phyloP scores from a whole-genome alignment of 1,139 yeast genomes.

The Geotrichum siamense region DNA sequence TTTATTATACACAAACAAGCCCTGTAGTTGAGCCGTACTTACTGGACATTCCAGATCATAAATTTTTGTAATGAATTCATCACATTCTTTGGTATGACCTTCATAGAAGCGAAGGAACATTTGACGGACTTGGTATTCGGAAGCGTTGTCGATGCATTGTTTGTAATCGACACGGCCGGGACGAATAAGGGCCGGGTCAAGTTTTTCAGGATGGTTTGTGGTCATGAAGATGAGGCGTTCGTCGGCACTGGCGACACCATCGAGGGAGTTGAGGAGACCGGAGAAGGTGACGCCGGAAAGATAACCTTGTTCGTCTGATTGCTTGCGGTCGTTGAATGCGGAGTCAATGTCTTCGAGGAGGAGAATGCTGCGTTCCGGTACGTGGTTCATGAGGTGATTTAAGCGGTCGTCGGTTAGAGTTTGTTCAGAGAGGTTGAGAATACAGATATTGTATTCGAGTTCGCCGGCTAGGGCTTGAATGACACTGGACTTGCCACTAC shows the following conservation, averaged over 20 bases:
- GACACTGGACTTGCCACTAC: conserved; percentile 92
- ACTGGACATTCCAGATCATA: conserved; percentile 49
- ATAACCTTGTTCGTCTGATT: conserved; percentile 60
- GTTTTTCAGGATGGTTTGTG: conserved; percentile 88
- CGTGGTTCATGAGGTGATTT: conserved; percentile 91
- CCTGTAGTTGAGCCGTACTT: conserved; percentile 93
- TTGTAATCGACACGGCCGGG: conserved; percentile 94
- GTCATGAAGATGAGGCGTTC: conserved; percentile 97
- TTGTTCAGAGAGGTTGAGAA: conserved; percentile 80
- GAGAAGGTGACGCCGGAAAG: conserved; percentile 88
- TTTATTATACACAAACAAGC: conserved; percentile 88
- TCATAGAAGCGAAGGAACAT: conserved; percentile 90
- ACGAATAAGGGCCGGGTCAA: conserved; percentile 69
- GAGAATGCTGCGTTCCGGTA: conserved; percentile 81
- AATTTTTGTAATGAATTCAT: conserved; percentile 51
- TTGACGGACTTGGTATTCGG: conserved; percentile 64
- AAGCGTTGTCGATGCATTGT: conserved; percentile 76
- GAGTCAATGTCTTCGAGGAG: conserved; percentile 92
- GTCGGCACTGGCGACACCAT: conserved; percentile 98
- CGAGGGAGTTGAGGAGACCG: conserved; percentile 86
- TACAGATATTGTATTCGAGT: conserved; percentile 89
- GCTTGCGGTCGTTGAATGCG: conserved; percentile 80
- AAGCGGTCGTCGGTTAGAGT: conserved; percentile 90
- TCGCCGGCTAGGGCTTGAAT: conserved; percentile 97
- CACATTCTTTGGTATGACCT: conserved; percentile 52